A percentile compares a stretch with the other conserved stretches of the same genome.
phyloP scores from a whole-genome alignment of 331 rosid species.

The Dryas integrifolia region DNA sequence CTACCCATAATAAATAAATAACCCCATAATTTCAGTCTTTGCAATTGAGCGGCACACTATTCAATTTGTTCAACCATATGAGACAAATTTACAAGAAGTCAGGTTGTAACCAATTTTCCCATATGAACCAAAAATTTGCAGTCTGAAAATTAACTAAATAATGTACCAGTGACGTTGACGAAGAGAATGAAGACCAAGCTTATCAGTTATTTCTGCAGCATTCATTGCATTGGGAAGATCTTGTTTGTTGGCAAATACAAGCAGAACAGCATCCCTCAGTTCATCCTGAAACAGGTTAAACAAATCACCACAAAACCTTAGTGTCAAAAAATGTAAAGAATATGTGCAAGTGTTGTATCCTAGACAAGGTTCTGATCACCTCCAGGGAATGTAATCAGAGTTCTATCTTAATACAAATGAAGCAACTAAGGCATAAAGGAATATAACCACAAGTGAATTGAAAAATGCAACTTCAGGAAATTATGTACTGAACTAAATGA shows the following conservation, averaged over 20 bases:
- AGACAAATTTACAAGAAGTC: not conserved
- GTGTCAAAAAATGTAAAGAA: not conserved
- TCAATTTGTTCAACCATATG: conserved; percentile 2
- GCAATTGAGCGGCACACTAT: not conserved
- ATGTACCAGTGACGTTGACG: conserved; percentile 95
- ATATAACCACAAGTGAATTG: not conserved
- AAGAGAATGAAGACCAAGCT: conserved; percentile 93
- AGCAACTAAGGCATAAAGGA: not conserved
- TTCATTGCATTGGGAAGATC: conserved; percentile 99
- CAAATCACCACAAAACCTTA: conserved; percentile 13
- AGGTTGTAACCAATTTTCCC: not conserved
- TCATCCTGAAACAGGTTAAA: conserved; percentile 66
- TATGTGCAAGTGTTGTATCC: not conserved
- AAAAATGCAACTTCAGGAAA: not conserved
- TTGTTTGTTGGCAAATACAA: conserved; percentile 97
- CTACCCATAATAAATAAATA: not conserved
- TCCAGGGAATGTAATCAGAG: not conserved
- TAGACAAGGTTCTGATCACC: not conserved
- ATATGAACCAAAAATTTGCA: not conserved
- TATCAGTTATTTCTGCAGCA: conserved; percentile 96
- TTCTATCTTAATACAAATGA: not conserved
- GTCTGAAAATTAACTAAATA: conserved; percentile 17
- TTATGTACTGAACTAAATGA: not conserved
- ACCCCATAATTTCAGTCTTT: not conserved
- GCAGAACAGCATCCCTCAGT: conserved; percentile 94